These are phyloP conservation scores for Mortierella antarctica DNA, from an alignment of 192 early-diverging fungal species.

Conservation along the genomic window DNA sequence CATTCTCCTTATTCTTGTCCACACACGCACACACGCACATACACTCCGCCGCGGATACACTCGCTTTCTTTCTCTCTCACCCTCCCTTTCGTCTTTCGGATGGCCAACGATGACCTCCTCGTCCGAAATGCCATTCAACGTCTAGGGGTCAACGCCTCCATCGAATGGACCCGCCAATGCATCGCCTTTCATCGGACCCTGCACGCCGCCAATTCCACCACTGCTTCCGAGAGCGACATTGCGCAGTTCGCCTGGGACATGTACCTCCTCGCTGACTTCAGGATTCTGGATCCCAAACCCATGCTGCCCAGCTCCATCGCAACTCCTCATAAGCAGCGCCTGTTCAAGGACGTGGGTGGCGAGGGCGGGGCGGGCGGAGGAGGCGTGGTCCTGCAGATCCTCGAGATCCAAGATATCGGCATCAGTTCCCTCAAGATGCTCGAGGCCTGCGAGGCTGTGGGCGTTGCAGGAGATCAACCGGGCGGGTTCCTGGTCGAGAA, in stretches of 20 bases:
- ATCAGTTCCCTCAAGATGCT: slow-evolving; percentile 32
- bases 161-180: slow-evolving; percentile 51
- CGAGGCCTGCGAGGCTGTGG: slow-evolving; percentile 27
- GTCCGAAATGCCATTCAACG: slow-evolving; percentile 32
- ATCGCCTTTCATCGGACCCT: slow-evolving; percentile 19
- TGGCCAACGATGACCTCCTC: slow-evolving; percentile 42
- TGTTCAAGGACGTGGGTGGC: slow-evolving; percentile 10
- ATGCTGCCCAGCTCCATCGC: slow-evolving; percentile 20
- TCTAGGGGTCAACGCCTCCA: slow-evolving; percentile 38
- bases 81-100: not conserved
- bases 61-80: not conserved
- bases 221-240: slow-evolving; percentile 2
- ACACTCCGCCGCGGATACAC: not conserved
- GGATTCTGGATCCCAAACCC: slow-evolving; percentile 28
- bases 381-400: slow-evolving; percentile 42
- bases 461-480: slow-evolving; percentile 17
- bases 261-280: slow-evolving; percentile 48
- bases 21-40: not conserved
- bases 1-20: no score
- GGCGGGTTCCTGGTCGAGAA: slow-evolving; percentile 23
- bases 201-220: not conserved
- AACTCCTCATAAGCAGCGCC: slow-evolving; percentile 29
- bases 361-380: not conserved
- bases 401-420: slow-evolving; percentile 34
- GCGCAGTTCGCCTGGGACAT: slow-evolving; percentile 34